A percentile compares a stretch with the other conserved stretches of the same genome.
Evolutionary conservation across 2,329 filamentous ascomycete genomes (phyloP).

Genomic region (Exophiala viscosa): DNA sequence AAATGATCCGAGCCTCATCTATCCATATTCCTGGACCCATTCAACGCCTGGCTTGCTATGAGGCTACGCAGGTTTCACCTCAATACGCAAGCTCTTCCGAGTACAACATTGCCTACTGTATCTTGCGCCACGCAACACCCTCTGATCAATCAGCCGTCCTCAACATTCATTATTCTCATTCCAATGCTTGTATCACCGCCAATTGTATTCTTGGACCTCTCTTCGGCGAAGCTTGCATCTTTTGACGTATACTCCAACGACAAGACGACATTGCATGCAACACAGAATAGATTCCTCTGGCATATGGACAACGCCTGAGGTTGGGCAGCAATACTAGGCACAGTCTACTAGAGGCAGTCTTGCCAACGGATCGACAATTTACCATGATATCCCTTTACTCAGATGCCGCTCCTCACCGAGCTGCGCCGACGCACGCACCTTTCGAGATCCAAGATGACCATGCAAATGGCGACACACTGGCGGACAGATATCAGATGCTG

Average conservation of each 20-base stretch:
- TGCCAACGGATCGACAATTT: neutral
- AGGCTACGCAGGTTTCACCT: neutral
- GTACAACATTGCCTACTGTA: neutral
- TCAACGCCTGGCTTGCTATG: too few relatives aligned
- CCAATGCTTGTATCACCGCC: constrained; percentile 9
- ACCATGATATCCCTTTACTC: constrained; percentile 19
- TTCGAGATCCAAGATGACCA: constrained; percentile 26
- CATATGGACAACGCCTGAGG: neutral
- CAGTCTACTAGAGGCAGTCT: too few relatives aligned
- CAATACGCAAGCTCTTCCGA: neutral
- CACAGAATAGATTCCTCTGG: neutral
- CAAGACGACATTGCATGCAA: neutral
- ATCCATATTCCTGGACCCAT: too few relatives aligned
- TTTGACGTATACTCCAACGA: too few relatives aligned
- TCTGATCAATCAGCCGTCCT: neutral
- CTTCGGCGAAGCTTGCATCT: neutral
- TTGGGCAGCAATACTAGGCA: too few relatives aligned
- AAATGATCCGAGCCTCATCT: too few relatives aligned
- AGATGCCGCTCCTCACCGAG: constrained; percentile 15
- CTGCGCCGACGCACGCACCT: constrained; percentile 6
- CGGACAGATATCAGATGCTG: constrained; percentile 86
- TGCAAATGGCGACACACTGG: constrained; percentile 25
- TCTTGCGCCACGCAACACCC: neutral
- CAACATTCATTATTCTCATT: neutral
- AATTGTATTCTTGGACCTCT: neutral